These are phyloP conservation scores for Pythium sukuiense DNA, from an alignment of 352 stramenopile genomes.

Conservation along the genomic window DNA sequence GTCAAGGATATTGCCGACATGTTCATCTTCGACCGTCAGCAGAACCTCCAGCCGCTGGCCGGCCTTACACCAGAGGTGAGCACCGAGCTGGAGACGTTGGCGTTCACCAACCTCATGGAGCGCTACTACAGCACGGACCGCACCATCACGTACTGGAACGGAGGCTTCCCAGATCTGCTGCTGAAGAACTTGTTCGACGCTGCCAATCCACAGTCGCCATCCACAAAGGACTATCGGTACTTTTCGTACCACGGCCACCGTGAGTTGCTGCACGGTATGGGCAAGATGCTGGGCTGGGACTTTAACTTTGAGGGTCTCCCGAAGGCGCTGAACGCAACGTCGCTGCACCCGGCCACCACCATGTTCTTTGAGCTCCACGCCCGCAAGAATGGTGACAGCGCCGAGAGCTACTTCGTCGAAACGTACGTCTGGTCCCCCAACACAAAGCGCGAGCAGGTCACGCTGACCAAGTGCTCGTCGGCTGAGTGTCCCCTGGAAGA, in stretches of 20 bases:
- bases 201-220: conserved; percentile 50
- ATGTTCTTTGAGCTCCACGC: conserved; percentile 84
- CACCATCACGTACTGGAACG: conserved; percentile 83
- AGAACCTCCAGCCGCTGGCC: conserved; percentile 49
- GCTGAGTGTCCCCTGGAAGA: conserved; percentile 70
- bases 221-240: conserved; percentile 59
- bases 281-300: conserved; percentile 78
- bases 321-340: conserved; percentile 59
- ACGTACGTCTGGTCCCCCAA: conserved; percentile 78
- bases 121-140: conserved; percentile 80
- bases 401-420: conserved; percentile 63
- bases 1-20: conserved; percentile 86
- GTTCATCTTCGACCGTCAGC: conserved; percentile 79
- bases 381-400: conserved; percentile 18
- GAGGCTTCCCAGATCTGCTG: conserved; percentile 68
- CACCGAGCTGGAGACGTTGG: conserved; percentile 58
- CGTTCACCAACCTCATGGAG: conserved; percentile 86
- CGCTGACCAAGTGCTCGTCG: conserved; percentile 75
- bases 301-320: conserved; percentile 74
- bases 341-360: conserved; percentile 70
- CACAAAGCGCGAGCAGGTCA: conserved; percentile 65
- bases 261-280: conserved; percentile 72
- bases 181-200: conserved; percentile 58
- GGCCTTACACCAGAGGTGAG: conserved; percentile 58
- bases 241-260: conserved; percentile 84